phyloP scores from a whole-genome alignment of 2,329 filamentous ascomycete genomes.

The Scedosporium apiospermum region DNA sequence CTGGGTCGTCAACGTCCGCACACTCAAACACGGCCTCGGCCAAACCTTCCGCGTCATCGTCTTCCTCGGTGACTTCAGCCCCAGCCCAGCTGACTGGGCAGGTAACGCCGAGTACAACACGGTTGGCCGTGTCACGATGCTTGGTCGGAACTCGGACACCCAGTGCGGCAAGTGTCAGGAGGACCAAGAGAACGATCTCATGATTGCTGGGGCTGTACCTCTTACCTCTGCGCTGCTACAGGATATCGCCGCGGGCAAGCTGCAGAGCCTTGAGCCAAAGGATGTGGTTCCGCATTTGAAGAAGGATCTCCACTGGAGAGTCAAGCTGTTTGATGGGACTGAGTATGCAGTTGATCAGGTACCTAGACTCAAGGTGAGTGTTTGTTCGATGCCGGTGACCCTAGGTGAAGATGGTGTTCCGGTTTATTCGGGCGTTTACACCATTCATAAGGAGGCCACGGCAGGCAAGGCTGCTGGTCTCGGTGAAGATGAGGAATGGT shows the following conservation, averaged over 20 bases:
- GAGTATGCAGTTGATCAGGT: conserved; percentile 8
- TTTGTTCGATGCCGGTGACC: conserved; percentile 14
- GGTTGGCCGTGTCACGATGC: conserved; percentile 52
- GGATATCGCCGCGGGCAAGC: conserved; percentile 21
- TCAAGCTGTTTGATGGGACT: conserved; percentile 14
- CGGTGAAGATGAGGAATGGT: not conserved
- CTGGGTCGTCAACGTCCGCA: conserved; percentile 60
- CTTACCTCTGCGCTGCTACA: conserved; percentile 39
- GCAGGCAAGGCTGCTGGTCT: conserved; percentile 14
- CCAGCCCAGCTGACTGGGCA: conserved; percentile 38
- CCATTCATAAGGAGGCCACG: conserved; percentile 14
- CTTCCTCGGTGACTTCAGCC: conserved; percentile 50
- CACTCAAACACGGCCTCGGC: conserved; percentile 49
- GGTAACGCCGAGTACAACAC: conserved; percentile 38
- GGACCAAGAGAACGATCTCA: conserved; percentile 11
- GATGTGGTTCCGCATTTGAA: conserved; percentile 18
- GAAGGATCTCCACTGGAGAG: conserved; percentile 16
- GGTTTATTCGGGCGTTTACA: conserved; percentile 13
- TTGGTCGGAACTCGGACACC: conserved; percentile 26
- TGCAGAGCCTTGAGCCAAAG: conserved; percentile 13
- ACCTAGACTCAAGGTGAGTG: conserved; percentile 15
- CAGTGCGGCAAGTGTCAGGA: conserved; percentile 16
- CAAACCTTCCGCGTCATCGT: conserved; percentile 56
- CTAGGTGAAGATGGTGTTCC: conserved; percentile 15
- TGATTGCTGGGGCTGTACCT: conserved; percentile 32